phyloP scores from a whole-genome alignment of 2,329 filamentous ascomycete species.

The Fusarium illudens region DNA sequence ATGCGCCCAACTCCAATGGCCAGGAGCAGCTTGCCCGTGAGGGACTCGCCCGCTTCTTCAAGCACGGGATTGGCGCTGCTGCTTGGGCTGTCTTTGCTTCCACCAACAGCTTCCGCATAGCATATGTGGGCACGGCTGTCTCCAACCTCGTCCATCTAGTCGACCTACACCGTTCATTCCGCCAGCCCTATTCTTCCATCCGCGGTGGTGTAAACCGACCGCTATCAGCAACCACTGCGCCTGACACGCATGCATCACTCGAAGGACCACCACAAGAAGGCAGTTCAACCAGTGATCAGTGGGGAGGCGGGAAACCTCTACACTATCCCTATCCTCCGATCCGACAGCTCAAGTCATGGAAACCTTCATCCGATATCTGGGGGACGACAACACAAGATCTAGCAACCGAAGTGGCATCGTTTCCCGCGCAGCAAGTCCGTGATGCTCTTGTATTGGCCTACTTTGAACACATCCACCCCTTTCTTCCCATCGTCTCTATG shows the following conservation, averaged over 20 bases:
- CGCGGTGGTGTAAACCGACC: constrained; percentile 3
- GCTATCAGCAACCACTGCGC: constrained; percentile 15
- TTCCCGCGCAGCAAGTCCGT: constrained; percentile 38
- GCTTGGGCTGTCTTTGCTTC: constrained; percentile 39
- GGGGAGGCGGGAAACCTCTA: constrained; percentile 8
- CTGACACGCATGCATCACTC: constrained; percentile 28
- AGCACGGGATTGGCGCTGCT: constrained; percentile 36
- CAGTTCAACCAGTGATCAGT: constrained; percentile 20
- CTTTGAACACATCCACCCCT: constrained; percentile 40
- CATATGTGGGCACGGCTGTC: constrained; percentile 39
- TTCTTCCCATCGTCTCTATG: constrained; percentile 36
- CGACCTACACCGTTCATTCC: constrained; percentile 36
- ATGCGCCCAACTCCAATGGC: constrained; percentile 10
- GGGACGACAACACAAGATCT: constrained; percentile 35
- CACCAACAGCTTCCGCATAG: constrained; percentile 39
- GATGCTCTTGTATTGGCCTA: constrained; percentile 36
- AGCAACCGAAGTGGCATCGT: constrained; percentile 33
- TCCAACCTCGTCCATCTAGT: constrained; percentile 38
- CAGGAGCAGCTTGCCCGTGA: constrained; percentile 38
- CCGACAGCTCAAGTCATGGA: constrained; percentile 37
- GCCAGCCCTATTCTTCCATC: constrained; percentile 32
- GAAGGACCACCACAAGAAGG: constrained; percentile 21
- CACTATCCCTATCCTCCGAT: constrained; percentile 41
- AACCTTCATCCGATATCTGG: constrained; percentile 31
- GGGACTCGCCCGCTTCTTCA: constrained; percentile 37